phyloP scores from a whole-genome alignment of 306 rosid species.

The Mimosa bimucronata region DNA sequence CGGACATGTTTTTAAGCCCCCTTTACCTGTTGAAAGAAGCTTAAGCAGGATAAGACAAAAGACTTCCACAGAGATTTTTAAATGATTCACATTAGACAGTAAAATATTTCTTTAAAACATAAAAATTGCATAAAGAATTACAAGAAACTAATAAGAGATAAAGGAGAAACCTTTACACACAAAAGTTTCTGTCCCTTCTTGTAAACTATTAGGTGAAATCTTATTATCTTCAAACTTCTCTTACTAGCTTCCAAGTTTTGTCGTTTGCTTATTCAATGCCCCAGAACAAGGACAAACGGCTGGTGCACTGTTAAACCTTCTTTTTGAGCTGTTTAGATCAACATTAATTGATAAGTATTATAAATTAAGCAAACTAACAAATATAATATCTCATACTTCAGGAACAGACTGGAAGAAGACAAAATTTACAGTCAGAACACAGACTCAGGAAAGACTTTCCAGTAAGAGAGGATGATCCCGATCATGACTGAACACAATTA shows the following conservation, averaged over 20 bases:
- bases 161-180: constrained; percentile 34
- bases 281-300: constrained; percentile 28
- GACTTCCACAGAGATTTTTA: constrained; percentile 36
- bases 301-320: constrained; percentile 52
- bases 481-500: constrained; percentile 27
- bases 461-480: not conserved
- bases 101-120: constrained; percentile 19
- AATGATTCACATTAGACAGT: constrained; percentile 38
- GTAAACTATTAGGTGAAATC: constrained; percentile 34
- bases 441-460: constrained; percentile 24
- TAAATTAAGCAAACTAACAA: constrained; percentile 23
- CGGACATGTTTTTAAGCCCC: constrained; percentile 60
- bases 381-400: constrained; percentile 3
- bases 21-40: constrained; percentile 29
- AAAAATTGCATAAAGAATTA: constrained; percentile 33
- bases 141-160: constrained; percentile 19
- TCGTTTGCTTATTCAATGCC: constrained; percentile 24
- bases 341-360: constrained; percentile 25
- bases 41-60: constrained; percentile 24
- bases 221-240: constrained; percentile 37
- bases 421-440: constrained; percentile 23
- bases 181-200: constrained; percentile 29
- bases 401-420: not conserved
- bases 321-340: constrained; percentile 62
- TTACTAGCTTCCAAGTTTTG: constrained; percentile 36